A percentile compares a stretch with the other conserved stretches of the same genome.
Conservation (phyloP, 2,329 filamentous ascomycete genomes). For the Epichloe gansuensis region DNA sequence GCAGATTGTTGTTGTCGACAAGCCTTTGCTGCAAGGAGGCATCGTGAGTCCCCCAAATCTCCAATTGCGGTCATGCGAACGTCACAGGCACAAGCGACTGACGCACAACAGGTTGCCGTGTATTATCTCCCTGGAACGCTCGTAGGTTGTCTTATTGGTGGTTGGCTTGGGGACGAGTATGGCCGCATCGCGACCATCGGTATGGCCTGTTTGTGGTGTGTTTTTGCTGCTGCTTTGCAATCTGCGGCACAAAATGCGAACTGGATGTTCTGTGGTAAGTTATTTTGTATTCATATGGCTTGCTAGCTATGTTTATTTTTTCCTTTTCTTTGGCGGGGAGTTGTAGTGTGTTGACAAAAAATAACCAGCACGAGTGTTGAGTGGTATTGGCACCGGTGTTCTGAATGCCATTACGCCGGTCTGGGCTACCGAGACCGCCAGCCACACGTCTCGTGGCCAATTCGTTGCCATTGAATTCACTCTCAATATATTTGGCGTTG, state of each 20-base stretch:
- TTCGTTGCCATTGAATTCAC: slow-evolving; percentile 64
- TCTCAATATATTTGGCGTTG: slow-evolving; percentile 58
- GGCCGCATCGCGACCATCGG: slow-evolving; percentile 47
- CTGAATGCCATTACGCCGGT: slow-evolving; percentile 37
- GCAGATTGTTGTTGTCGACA: slow-evolving; percentile 43
- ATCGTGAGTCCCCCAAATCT: slow-evolving; percentile 20
- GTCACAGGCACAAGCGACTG: background rate
- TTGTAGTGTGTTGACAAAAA: background rate
- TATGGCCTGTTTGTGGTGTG: slow-evolving; percentile 42
- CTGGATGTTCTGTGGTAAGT: slow-evolving; percentile 55
- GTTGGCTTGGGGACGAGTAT: slow-evolving; percentile 36
- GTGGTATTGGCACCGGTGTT: slow-evolving; percentile 38
- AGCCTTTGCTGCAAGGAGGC: slow-evolving; percentile 35
- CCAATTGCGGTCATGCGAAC: background rate
- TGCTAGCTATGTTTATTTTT: too few relatives aligned
- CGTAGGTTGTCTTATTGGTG: slow-evolving; percentile 35
- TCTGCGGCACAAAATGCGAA: slow-evolving; percentile 49
- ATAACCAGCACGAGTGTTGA: slow-evolving; percentile 32
- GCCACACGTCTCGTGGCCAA: slow-evolving; percentile 44
- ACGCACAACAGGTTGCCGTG: slow-evolving; percentile 20
- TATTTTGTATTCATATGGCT: background rate
- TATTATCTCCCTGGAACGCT: slow-evolving; percentile 38
- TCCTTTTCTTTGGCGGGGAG: too few relatives aligned
- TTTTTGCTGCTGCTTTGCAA: slow-evolving; percentile 50
- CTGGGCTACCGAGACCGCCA: slow-evolving; percentile 33